Base-by-base conservation (phyloP, 208 protist genomes). In the Angomonas desouzai region DNA sequence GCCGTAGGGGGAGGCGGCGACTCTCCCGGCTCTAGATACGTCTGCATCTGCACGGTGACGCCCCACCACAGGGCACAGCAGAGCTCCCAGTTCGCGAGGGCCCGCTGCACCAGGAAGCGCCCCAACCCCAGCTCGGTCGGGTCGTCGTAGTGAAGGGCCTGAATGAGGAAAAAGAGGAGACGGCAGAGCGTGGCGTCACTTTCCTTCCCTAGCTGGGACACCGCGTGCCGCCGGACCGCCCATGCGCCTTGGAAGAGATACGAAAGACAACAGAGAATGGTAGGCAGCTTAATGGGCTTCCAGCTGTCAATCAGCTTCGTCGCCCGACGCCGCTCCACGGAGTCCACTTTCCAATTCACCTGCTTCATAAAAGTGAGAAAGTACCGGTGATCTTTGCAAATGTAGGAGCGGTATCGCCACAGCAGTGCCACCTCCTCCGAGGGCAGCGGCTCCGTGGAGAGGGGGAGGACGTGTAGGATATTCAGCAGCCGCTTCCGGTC, bases 321-420 rank as follows among this genome's bases (percentile, higher is more conserved):
- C 16, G 93, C 94, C 10, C 83, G 79, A 34, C 81, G 79, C 32
- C 68, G 62, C 74, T 97, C 84, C 48, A 77, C 64, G n/a, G 78
- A 68, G 64, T 75, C 30, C 33, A 62, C 53, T 69, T 72, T 65
- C 96, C 96, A 98, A 53, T 97, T 90, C 7, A 98, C 91, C 62
- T 82, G 92, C 43, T 80, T 75, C 62, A 98, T 73, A 57, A 98
- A 98, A 7, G 88, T 91, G 0, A 96, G 74, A 28, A 98, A 85
- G 33, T 88, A 89, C 25, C 82, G 75, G 0, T 85, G 72, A 51
- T 96, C 83, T 16, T 77, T 70, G 18, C 68, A 55, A 34, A 97
- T 76, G 66, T 89, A 98, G 61, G 85, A 79, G 29, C 91, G 77
- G 70, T 93, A 97, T 62, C 87, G 92, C 94, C 96, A 98, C 55